These are phyloP conservation scores for Ophiostoma montium DNA, from an alignment of 2,329 filamentous ascomycete species.

Conservation along the genomic window DNA sequence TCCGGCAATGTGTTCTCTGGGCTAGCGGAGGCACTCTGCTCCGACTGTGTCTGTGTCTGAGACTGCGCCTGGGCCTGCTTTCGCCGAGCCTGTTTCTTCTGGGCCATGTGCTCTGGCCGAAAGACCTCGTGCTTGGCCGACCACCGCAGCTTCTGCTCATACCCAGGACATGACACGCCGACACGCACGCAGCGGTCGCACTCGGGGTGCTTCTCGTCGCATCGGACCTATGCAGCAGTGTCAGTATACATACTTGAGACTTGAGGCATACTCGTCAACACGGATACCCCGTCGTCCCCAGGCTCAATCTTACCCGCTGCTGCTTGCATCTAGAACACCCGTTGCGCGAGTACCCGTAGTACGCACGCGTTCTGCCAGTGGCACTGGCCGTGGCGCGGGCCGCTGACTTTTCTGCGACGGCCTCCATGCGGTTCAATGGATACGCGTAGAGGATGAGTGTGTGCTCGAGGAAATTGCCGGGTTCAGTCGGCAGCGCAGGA, in stretches of 20 bases:
- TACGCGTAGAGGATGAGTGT: background rate
- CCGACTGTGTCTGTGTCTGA: background rate
- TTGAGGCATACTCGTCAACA: background rate
- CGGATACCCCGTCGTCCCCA: too few species aligned
- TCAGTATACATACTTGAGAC: background rate
- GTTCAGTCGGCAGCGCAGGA: too few species aligned
- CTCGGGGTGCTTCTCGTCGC: constrained; percentile 12
- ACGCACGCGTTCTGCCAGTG: constrained; percentile 7
- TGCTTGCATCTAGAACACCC: constrained; percentile 14
- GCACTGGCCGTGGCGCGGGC: background rate
- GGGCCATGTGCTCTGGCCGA: background rate
- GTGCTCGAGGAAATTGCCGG: too few species aligned
- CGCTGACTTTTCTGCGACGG: background rate
- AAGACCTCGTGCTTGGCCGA: constrained; percentile 32
- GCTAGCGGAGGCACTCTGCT: background rate
- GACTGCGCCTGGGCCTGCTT: background rate
- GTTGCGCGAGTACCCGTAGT: constrained; percentile 14
- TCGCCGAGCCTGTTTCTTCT: constrained; percentile 1
- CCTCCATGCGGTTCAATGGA: background rate
- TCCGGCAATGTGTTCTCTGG: background rate
- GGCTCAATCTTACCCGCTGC: constrained; percentile 7
- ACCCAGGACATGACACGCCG: constrained; percentile 29
- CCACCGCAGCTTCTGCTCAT: constrained; percentile 31
- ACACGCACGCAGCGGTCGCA: constrained; percentile 29
- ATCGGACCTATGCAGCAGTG: constrained; percentile 8